Evolutionary conservation across 495 filamentous ascomycete species (phyloP).

Genomic region (Aspergillus saccharolyticus): DNA sequence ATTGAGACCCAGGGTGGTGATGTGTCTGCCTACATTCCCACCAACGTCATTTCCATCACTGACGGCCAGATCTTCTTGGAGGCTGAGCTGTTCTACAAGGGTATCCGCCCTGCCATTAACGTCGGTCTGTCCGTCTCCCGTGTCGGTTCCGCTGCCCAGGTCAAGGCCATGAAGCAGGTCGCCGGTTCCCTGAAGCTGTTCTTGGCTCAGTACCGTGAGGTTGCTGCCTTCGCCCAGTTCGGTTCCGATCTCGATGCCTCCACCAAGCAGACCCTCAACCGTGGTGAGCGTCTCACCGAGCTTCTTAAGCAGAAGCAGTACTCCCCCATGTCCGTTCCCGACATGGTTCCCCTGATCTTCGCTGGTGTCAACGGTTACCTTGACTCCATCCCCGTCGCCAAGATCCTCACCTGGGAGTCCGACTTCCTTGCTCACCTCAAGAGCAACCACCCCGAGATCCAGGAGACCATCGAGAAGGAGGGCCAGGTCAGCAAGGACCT

Average conservation of each 20-base stretch:
- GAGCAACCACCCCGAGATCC: slow-evolving; percentile 78
- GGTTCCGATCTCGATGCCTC: slow-evolving; percentile 98
- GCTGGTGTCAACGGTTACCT: slow-evolving; percentile 98
- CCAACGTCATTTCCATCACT: slow-evolving; percentile 99
- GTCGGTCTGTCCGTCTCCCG: slow-evolving; percentile 99
- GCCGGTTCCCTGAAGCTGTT: slow-evolving; percentile 99
- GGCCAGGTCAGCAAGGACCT: slow-evolving; percentile 93
- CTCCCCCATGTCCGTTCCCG: slow-evolving; percentile 95
- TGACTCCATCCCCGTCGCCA: slow-evolving; percentile 77
- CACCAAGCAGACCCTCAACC: slow-evolving; percentile 97
- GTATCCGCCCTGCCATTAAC: slow-evolving; percentile 99
- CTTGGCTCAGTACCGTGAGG: slow-evolving; percentile 99
- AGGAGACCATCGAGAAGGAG: slow-evolving; percentile 90
- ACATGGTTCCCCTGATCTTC: slow-evolving; percentile 99
- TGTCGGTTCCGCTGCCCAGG: slow-evolving; percentile 98
- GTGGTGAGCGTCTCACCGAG: slow-evolving; percentile 99
- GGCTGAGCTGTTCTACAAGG: slow-evolving; percentile 99
- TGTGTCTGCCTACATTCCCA: slow-evolving; percentile 99
- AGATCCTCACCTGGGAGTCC: slow-evolving; percentile 85
- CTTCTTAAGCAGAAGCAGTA: slow-evolving; percentile 99
- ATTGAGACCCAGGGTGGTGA: slow-evolving; percentile 99
- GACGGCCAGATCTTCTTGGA: slow-evolving; percentile 99
- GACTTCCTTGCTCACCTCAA: slow-evolving; percentile 91
- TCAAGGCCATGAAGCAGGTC: slow-evolving; percentile 99
- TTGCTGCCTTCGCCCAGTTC: slow-evolving; percentile 99